Base-by-base conservation (phyloP, 768 basidiomycete genomes). In the Amanita inopinata region DNA sequence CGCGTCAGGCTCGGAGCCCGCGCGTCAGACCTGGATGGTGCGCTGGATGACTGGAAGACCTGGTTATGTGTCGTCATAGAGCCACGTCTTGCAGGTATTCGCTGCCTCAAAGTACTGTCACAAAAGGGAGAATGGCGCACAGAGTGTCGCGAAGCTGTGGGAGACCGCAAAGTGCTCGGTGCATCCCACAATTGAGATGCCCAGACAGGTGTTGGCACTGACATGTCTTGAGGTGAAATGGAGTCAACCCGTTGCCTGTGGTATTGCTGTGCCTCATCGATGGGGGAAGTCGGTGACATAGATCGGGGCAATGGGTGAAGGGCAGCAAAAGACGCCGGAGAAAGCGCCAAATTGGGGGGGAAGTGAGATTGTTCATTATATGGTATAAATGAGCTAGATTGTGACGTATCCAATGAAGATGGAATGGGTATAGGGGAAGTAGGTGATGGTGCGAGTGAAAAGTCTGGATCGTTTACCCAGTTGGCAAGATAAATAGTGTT, bases 11-110 rank as follows among this genome's bases (percentile, higher is more conserved):
- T 60, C 39, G 74, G 68, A 19, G 64, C 61, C 44, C 66, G 68
- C 2, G 66, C 57, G 37, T 77, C 72, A 5, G 65, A 59, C 43
- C 66, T 61, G 39, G 79, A 67, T 14, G 84, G 84, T 0, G 84
- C 84, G 49, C 81, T 83, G 7, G 82, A 72, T 8, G 83, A 80
- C 40, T 75, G 75, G 64, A 87, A 83, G 41, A 79, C 61, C 27
- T 74, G 70, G 12, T 65, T 63, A 0, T n/a, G n/a, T n/a, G 64
- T 61, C 22, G 76, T 62, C n/a, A 75, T 54, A 53, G 73, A 63
- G 51, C 70, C 61, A 53, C 70, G 68, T 47, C 66, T 64, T 40
- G 61, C 57, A 46, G 65, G 65, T 38, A 64, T 56, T 27, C 67
- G 64, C 42, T 61, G 63, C 43, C 67, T 63, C 22, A 62, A 62